Percentiles rank a stretch among this genome's conserved stretches.
These are phyloP conservation scores for Aspergillus homomorphus DNA, from an alignment of 495 filamentous ascomycete species.

Conservation along the genomic window DNA sequence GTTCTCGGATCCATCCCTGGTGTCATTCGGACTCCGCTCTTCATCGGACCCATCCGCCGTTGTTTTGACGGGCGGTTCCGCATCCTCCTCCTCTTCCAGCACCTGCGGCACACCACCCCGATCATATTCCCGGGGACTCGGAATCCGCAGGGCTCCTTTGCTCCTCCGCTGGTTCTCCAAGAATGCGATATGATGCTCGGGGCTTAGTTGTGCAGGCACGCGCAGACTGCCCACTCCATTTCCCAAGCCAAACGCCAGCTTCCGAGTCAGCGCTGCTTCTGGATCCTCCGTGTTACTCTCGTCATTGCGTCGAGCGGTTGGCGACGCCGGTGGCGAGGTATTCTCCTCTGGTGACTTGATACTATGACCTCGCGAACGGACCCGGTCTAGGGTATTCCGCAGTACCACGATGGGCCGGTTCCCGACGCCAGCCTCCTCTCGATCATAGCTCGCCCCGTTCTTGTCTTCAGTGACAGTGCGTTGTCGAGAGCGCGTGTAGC, in stretches of 20 bases:
- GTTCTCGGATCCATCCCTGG: neutral
- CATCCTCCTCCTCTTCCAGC: slow-evolving; percentile 45
- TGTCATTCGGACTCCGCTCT: slow-evolving; percentile 15
- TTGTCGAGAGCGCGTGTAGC: slow-evolving; percentile 54
- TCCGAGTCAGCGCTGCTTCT: slow-evolving; percentile 13
- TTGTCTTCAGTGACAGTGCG: slow-evolving; percentile 54
- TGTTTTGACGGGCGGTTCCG: neutral
- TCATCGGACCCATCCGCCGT: slow-evolving; percentile 13
- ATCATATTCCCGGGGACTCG: slow-evolving; percentile 83
- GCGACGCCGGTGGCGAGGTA: slow-evolving; percentile 26
- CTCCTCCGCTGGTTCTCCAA: slow-evolving; percentile 80
- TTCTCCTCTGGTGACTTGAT: slow-evolving; percentile 20
- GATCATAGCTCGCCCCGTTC: slow-evolving; percentile 40
- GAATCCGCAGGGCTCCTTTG: slow-evolving; percentile 73
- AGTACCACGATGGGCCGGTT: slow-evolving; percentile 73
- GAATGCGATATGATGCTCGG: slow-evolving; percentile 82
- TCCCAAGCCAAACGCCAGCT: slow-evolving; percentile 22
- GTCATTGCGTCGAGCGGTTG: slow-evolving; percentile 20
- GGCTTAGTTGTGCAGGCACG: slow-evolving; percentile 52
- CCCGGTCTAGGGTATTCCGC: slow-evolving; percentile 41
- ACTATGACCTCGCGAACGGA: slow-evolving; percentile 20
- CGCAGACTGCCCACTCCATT: slow-evolving; percentile 31
- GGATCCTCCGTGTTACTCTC: slow-evolving; percentile 19
- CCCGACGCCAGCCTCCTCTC: slow-evolving; percentile 65
- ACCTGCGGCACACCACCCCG: slow-evolving; percentile 66